Evolutionary conservation across 352 stramenopile species (phyloP).

Genomic region (Hyaloperonospora arabidopsidis): DNA sequence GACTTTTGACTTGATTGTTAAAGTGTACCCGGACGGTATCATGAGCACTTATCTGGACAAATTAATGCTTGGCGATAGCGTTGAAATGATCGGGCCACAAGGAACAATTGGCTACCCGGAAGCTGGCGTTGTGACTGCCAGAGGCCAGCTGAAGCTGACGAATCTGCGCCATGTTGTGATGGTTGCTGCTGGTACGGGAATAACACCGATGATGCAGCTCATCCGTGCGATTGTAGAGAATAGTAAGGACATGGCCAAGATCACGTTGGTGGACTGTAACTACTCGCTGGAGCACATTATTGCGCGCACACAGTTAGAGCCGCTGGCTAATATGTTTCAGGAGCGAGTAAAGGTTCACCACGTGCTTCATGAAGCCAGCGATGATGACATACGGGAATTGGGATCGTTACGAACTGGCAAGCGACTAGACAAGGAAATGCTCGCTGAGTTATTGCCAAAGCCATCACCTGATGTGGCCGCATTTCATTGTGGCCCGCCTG

Average conservation of each 20-base stretch:
- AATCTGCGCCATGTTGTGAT: slow-evolving; percentile 59
- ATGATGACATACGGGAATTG: slow-evolving; percentile 40
- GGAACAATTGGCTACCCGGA: slow-evolving; percentile 54
- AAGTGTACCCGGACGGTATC: slow-evolving; percentile 65
- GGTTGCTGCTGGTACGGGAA: slow-evolving; percentile 67
- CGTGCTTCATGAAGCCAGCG: slow-evolving; percentile 43
- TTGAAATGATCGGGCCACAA: slow-evolving; percentile 74
- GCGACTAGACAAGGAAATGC: slow-evolving; percentile 35
- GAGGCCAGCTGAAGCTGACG: slow-evolving; percentile 34
- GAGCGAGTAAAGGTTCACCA: slow-evolving; percentile 58
- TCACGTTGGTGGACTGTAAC: slow-evolving; percentile 75
- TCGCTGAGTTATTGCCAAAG: slow-evolving; percentile 44
- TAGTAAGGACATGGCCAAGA: slow-evolving; percentile 39
- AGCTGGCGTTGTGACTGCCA: slow-evolving; percentile 39
- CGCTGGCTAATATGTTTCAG: slow-evolving; percentile 72
- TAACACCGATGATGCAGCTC: slow-evolving; percentile 80
- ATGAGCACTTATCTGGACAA: slow-evolving; percentile 68
- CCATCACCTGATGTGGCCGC: slow-evolving; percentile 35
- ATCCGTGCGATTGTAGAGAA: slow-evolving; percentile 63
- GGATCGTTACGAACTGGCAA: slow-evolving; percentile 41
- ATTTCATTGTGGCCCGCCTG: slow-evolving; percentile 65
- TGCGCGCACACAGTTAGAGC: slow-evolving; percentile 60
- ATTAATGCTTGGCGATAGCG: slow-evolving; percentile 38
- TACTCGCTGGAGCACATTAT: slow-evolving; percentile 62
- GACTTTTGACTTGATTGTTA: slow-evolving; percentile 69